Conservation (phyloP, 257 asterid species). For the Eustoma russellianum region DNA sequence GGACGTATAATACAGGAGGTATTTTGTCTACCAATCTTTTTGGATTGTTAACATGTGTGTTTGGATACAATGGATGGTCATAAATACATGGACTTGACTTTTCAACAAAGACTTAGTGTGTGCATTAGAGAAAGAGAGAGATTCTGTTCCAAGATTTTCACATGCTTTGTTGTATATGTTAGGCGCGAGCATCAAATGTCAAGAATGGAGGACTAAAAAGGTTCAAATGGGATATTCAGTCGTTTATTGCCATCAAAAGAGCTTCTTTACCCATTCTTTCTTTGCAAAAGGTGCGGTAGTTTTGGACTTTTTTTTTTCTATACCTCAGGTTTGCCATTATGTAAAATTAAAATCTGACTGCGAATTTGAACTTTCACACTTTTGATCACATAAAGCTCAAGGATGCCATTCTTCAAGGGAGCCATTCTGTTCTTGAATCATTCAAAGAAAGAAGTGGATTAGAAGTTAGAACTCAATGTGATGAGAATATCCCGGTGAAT, state of each 20-base stretch:
- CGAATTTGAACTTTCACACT: constrained; percentile 13
- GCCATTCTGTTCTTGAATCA: constrained; percentile 33
- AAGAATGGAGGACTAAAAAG: constrained; percentile 27
- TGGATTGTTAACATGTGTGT: too few species aligned
- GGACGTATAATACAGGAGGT: constrained; percentile 31
- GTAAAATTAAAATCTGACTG: not conserved
- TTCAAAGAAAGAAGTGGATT: constrained; percentile 51
- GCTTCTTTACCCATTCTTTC: constrained; percentile 19
- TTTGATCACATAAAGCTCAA: constrained; percentile 37
- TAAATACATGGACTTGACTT: too few species aligned
- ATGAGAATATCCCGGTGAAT: constrained; percentile 10
- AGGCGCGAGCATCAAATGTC: constrained; percentile 27
- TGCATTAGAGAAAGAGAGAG: too few species aligned
- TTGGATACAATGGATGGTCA: too few species aligned
- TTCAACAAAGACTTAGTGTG: too few species aligned
- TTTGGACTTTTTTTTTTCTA: not conserved
- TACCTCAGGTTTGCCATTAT: not conserved
- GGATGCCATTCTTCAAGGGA: constrained; percentile 35
- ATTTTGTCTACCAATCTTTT: constrained; percentile 5
- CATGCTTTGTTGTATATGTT: constrained; percentile 7
- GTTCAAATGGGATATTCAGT: constrained; percentile 43
- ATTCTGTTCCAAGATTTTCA: not conserved
- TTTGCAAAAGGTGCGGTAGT: constrained; percentile 35
- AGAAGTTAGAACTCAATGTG: constrained; percentile 19
- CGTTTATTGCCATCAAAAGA: constrained; percentile 45